Conservation (phyloP, 192 early-diverging fungal species). For the Mortierella hygrophila region DNA sequence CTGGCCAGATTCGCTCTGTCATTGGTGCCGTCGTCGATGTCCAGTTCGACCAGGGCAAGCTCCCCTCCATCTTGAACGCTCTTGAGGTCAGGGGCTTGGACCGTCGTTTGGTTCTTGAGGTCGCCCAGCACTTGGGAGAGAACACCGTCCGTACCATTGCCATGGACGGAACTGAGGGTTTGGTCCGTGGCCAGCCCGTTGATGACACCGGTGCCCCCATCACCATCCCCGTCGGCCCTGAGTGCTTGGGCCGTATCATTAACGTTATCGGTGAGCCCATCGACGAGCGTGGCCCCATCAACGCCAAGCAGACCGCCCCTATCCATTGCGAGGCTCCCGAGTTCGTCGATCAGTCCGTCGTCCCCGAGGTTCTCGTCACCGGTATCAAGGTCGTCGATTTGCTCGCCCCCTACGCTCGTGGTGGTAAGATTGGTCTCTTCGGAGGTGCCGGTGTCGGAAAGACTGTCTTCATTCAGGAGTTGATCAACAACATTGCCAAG, state of each 20-base stretch:
- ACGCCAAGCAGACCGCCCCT: conserved; percentile 85
- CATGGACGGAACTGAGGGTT: conserved; percentile 99
- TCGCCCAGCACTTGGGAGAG: conserved; percentile 71
- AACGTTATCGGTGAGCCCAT: conserved; percentile 99
- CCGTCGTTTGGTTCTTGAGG: conserved; percentile 78
- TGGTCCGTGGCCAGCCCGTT: conserved; percentile 96
- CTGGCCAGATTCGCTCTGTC: conserved; percentile 90
- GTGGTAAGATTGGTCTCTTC: conserved; percentile 99
- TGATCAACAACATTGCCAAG: conserved; percentile 99
- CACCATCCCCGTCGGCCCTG: conserved; percentile 91
- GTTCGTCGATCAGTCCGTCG: conserved; percentile 96
- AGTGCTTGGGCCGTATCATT: conserved; percentile 97
- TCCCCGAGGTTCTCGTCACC: conserved; percentile 95
- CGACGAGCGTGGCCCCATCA: conserved; percentile 97
- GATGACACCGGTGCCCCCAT: conserved; percentile 95
- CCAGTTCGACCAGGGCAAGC: conserved; percentile 90
- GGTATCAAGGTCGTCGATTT: conserved; percentile 99
- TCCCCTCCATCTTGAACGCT: conserved; percentile 96
- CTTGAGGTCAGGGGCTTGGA: conserved; percentile 86
- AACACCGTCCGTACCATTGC: conserved; percentile 99
- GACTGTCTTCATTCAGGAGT: conserved; percentile 99
- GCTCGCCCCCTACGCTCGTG: conserved; percentile 96
- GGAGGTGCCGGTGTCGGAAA: conserved; percentile 99
- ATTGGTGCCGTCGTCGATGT: conserved; percentile 99
- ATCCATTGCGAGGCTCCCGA: conserved; percentile 95